Base-by-base conservation (phyloP, 495 filamentous ascomycete species). In the Podospora pseudocomata region DNA sequence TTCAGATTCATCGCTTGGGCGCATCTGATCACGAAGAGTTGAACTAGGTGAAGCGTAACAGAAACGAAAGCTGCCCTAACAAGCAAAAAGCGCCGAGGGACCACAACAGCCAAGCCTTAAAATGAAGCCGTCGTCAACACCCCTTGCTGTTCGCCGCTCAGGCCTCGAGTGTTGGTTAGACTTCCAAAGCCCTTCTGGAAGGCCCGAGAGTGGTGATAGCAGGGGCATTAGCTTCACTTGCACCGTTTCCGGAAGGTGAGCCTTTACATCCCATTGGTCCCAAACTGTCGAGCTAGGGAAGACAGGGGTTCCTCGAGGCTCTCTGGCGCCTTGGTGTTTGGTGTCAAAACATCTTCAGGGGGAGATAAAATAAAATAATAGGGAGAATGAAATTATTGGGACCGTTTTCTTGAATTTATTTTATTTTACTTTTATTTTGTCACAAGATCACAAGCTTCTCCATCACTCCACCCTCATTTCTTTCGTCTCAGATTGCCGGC, bases 331-430 rank as follows among this genome's bases (percentile, higher is more conserved):
- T 49, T 49, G 39, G 39, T 49, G 39, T 49, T 49, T 49, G 39
- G 39, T 13, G 39, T 16, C 39, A 6, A 49, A 49, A 16, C 39
- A 49, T 49, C 39, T 49, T 49, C 39, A 49, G 34, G 59, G 18
- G 28, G 23, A 62, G 9, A 55, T 23, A 60, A 62, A 65, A 68
- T 54, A 28, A 65, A 65, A 62, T 26, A 55, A 61, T 32, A 13
- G 19, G 16, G 5, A 1, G 63, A 30, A 19, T 19, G 9, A 30
- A 49, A 26, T 53, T 39, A 61, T 49, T 16, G 28, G n/a, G 60
- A 61, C 13, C 60, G 18, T 60, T 16, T 32, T 32, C 30, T 23
- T 23, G 3, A 32, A 60, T 39, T 39, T 20, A 20, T 16, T 30
- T 11, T 16, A 32, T 23, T 26, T 15, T 26, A 26, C 26, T 16